Evolutionary conservation across 2,329 filamentous ascomycete genomes (phyloP).

Genomic region (Teratosphaeria destructans): DNA sequence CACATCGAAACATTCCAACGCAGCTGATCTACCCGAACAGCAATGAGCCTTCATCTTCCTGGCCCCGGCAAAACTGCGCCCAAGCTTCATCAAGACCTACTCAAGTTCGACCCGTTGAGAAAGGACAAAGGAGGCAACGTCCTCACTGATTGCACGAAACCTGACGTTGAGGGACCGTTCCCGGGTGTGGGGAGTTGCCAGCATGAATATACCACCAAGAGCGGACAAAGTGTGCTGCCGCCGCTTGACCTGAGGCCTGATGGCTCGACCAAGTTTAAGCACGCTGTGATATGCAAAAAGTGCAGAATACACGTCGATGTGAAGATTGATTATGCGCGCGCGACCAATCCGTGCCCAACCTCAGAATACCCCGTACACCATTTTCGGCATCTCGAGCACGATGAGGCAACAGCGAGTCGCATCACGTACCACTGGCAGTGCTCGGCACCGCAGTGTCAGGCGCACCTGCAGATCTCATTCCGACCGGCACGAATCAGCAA

Average conservation of each 20-base stretch:
- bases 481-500: constrained; percentile 42
- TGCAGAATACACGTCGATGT: constrained; percentile 56
- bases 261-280: constrained; percentile 38
- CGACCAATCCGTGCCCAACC: constrained; percentile 37
- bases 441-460: constrained; percentile 47
- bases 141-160: constrained; percentile 44
- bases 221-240: constrained; percentile 42
- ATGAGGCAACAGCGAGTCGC: constrained; percentile 12
- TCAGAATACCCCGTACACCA: constrained; percentile 51
- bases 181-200: constrained; percentile 39
- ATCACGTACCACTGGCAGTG: constrained; percentile 45
- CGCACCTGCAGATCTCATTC: constrained; percentile 42
- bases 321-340: constrained; percentile 38
- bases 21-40: neutral
- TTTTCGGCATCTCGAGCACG: constrained; percentile 28
- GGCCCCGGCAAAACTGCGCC: constrained; percentile 40
- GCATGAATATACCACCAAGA: constrained; percentile 50
- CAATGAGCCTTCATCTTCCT: neutral
- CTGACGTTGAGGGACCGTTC: constrained; percentile 31
- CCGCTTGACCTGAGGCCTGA: constrained; percentile 31
- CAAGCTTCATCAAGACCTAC: constrained; percentile 41
- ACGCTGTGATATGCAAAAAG: constrained; percentile 50
- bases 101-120: constrained; percentile 42
- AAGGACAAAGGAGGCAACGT: constrained; percentile 27
- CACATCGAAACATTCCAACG: neutral